Conservation (phyloP, 192 early-diverging fungal species). For the Coemansia umbellata region DNA sequence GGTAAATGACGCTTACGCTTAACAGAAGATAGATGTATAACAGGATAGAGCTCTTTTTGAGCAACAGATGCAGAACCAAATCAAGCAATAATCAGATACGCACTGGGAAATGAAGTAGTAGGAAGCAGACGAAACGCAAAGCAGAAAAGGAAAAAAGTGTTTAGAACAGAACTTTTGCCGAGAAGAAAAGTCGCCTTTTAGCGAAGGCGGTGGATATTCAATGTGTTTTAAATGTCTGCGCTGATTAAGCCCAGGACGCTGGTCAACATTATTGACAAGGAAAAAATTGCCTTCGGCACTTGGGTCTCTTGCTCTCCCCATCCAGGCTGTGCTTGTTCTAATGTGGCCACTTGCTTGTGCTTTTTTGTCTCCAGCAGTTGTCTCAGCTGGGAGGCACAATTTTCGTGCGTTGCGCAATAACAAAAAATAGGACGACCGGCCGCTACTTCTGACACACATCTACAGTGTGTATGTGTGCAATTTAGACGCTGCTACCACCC, state of each 20-base stretch:
- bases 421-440: background rate
- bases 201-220: slow-evolving; percentile 4
- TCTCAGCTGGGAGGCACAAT: background rate
- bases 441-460: slow-evolving; percentile 1
- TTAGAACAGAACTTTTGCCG: background rate
- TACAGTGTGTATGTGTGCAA: background rate
- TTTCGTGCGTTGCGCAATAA: background rate
- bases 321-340: background rate
- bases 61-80: background rate
- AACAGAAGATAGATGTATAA: no score
- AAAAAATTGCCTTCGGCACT: slow-evolving; percentile 10
- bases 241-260: slow-evolving; percentile 4
- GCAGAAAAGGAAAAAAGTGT: background rate
- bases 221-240: slow-evolving; percentile 14
- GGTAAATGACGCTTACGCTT: no score
- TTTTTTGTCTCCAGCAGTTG: background rate
- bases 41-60: background rate
- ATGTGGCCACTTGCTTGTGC: background rate
- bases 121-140: background rate
- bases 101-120: background rate
- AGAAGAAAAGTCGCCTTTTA: background rate
- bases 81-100: background rate
- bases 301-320: background rate
- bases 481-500: no score
- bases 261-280: slow-evolving; percentile 4